Percentiles rank a stretch among this genome's conserved stretches.
Evolutionary conservation across 2,329 filamentous ascomycete species (phyloP).

Genomic region (Apiospora malaysiana): DNA sequence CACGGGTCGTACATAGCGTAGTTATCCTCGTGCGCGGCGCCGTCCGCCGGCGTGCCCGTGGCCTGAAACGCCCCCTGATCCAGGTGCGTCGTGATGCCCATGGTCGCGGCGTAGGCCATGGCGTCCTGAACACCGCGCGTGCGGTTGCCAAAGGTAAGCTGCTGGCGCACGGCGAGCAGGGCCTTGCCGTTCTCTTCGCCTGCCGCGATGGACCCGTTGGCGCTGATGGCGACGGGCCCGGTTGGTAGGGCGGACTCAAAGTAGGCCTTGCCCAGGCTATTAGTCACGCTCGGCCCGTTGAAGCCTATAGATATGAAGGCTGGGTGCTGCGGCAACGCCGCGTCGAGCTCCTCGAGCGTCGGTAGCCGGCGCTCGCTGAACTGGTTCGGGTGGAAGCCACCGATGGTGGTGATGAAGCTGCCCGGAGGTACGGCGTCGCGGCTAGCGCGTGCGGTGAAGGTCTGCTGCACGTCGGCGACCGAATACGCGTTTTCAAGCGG

Average conservation of each 20-base stretch:
- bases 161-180: constrained; percentile 32
- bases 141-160: constrained; percentile 31
- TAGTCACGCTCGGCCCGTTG: constrained; percentile 34
- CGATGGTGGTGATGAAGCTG: constrained; percentile 37
- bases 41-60: constrained; percentile 33
- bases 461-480: constrained; percentile 33
- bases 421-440: constrained; percentile 26
- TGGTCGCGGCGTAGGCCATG: constrained; percentile 35
- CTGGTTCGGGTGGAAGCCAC: constrained; percentile 37
- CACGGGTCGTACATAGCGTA: constrained; percentile 36
- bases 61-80: constrained; percentile 38
- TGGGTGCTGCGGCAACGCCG: constrained; percentile 31
- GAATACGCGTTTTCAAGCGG: constrained; percentile 36
- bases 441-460: constrained; percentile 27
- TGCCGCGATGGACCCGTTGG: constrained; percentile 32
- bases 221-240: constrained; percentile 24
- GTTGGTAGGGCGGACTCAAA: constrained; percentile 26
- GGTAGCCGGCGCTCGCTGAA: constrained; percentile 35
- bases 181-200: constrained; percentile 35
- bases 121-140: constrained; percentile 34
- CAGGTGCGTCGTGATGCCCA: constrained; percentile 38
- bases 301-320: constrained; percentile 34
- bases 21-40: constrained; percentile 35
- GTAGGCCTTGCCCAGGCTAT: constrained; percentile 33
- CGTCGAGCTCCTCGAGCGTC: constrained; percentile 36